Conservation (phyloP, 495 filamentous ascomycete genomes). For the Xeromyces bisporus region DNA sequence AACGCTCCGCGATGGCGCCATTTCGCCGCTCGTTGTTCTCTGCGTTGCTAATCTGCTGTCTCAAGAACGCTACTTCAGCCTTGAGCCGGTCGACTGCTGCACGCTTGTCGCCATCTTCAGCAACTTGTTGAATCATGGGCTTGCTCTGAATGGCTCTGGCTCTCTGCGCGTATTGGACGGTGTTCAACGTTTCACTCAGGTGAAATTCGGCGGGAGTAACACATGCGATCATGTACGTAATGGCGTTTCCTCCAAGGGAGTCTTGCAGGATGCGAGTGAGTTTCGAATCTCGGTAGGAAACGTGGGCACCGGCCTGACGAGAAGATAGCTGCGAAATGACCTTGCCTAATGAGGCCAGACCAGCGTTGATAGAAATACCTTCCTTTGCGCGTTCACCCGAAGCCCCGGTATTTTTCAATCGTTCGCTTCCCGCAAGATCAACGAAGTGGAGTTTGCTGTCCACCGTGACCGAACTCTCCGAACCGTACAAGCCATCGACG, state of each 20-base stretch:
- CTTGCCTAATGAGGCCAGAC: constrained; percentile 87
- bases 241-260: constrained; percentile 92
- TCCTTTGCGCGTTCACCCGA: constrained; percentile 91
- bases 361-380: constrained; percentile 96
- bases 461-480: constrained; percentile 60
- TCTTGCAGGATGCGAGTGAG: constrained; percentile 93
- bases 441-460: constrained; percentile 99
- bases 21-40: constrained; percentile 49
- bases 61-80: constrained; percentile 82
- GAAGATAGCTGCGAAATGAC: constrained; percentile 97
- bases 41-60: constrained; percentile 69
- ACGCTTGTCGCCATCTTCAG: constrained; percentile 87
- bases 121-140: constrained; percentile 79
- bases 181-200: constrained; percentile 93
- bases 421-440: constrained; percentile 92
- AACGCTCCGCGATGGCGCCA: constrained; percentile 44
- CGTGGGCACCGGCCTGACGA: constrained; percentile 70
- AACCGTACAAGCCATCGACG: constrained; percentile 56
- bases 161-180: constrained; percentile 88
- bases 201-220: constrained; percentile 96
- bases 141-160: constrained; percentile 96
- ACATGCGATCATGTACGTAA: constrained; percentile 99
- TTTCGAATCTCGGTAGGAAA: constrained; percentile 95
- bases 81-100: constrained; percentile 86
- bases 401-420: constrained; percentile 91